Evolutionary conservation across 352 stramenopile genomes (phyloP), one percentile per base, ranked within the genome.

Genomic region (Pythium brassicae): DNA sequence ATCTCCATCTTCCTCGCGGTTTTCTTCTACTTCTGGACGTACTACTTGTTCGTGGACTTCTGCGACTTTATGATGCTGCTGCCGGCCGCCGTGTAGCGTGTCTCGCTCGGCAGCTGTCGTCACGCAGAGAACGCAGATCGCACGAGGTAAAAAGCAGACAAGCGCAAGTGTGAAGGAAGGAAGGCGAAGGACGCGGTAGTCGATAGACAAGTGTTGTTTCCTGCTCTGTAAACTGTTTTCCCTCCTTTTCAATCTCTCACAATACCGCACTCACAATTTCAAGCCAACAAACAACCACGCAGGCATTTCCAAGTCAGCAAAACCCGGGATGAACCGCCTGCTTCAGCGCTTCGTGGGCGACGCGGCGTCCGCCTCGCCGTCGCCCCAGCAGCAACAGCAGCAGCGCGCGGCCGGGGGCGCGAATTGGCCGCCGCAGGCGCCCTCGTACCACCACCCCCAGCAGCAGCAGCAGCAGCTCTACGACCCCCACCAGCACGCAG

Each of bases 1-100:
- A 98, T 99, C 62, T 94, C 83, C 53, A 94, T 94, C 59, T 94
- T 94, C 58, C 64, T 94, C 42, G 78, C 81, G 49, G 87, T 75
- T 47, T 75, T 80, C 55, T 88, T 94, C 57, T 94, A 92, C 68
- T 86, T 94, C 57, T 78, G 86, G 66, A 89, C 83, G 50, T 69
- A 80, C 52, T 91, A 88, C 70, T 69, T 89, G 45, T 90, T 91
- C 62, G 80, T 89, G 39, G 83, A 91, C 62, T 93, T 89, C 57
- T 89, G 77, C 59, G 80, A 76, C 53, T 93, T 93, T 61, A 67
- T 93, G 66, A 89, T 89, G 74, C 56, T 67, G 50, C 78, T 82
- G 50, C 74, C 74, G 55, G 74, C 74, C 9, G 72, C 69, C 61
- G 68, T 82, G 35, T 85, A 79, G 48, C 4, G 25, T 12, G 20